Conservation (phyloP, 345 rosid species). For the Moringa oleifera region DNA sequence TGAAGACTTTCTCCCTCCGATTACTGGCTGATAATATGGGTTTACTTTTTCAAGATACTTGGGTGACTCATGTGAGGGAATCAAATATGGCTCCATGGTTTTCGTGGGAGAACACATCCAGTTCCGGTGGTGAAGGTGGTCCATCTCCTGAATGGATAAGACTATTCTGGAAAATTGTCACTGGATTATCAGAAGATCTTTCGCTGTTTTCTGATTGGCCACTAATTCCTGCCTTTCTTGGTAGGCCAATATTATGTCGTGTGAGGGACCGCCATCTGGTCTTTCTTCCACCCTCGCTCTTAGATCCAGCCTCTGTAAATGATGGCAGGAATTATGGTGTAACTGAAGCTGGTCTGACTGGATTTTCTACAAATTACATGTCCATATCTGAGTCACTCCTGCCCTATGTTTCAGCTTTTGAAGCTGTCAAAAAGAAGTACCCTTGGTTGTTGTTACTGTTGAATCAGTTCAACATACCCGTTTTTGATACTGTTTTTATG, state of each 20-base stretch:
- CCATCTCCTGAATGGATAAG: constrained; percentile 88
- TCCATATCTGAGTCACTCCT: constrained; percentile 38
- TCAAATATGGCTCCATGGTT: constrained; percentile 78
- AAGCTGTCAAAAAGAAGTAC: constrained; percentile 38
- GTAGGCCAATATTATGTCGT: constrained; percentile 83
- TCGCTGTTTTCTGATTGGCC: constrained; percentile 88
- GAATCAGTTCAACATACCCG: constrained; percentile 84
- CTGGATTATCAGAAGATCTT: constrained; percentile 57
- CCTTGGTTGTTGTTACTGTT: constrained; percentile 80
- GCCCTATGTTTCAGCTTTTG: constrained; percentile 50
- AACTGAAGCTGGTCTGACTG: constrained; percentile 27
- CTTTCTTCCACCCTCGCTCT: constrained; percentile 61
- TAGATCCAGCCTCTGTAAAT: constrained; percentile 29
- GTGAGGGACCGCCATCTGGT: constrained; percentile 65
- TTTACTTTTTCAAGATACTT: constrained; percentile 61
- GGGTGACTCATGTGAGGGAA: constrained; percentile 71
- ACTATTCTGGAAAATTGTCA: constrained; percentile 79
- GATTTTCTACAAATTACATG: constrained; percentile 26
- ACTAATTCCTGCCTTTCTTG: constrained; percentile 89
- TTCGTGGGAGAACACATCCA: constrained; percentile 69
- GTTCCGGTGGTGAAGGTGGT: constrained; percentile 59
- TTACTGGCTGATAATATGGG: constrained; percentile 73
- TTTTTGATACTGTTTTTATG: constrained; percentile 62
- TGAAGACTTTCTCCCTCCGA: constrained; percentile 62
- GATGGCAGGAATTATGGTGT: constrained; percentile 21